Evolutionary conservation across 2,329 filamentous ascomycete genomes (phyloP), one percentile per base, ranked within the genome.

Genomic region (Aspergillus caelatus): DNA sequence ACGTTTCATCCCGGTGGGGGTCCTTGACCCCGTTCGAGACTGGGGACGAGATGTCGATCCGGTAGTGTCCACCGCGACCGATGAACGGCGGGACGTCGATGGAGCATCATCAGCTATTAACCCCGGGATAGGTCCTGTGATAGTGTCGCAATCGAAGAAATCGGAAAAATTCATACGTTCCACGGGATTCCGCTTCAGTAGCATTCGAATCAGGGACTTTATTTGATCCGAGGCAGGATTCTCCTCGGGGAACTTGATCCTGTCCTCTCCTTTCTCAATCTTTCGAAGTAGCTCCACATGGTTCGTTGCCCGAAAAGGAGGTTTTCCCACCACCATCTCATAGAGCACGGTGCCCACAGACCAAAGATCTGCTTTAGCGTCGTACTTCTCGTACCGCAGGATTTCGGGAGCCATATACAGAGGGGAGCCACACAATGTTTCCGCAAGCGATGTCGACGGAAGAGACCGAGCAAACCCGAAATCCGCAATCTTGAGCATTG

Each of bases 361-460:
- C 95, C 95, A 99, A 39, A 99, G 82, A 80, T 99, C 95, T 54
- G 94, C 94, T 78, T 96, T 96, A 67, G 94, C 93, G 80, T 97
- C 94, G 78, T 99, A 99, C 74, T 94, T 94, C 77, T 99, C 94
- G 73, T 98, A 99, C 64, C 94, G 89, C 66, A 99, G 83, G 67
- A 99, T 99, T 80, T 99, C 95, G 4, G 95, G 95, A 0, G 95
- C 95, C 95, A 99, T 99, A 81, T 99, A 99, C 30, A 99, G 83
- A 11, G 95, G 95, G 14, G 95, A 98, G 21, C 95, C 95, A 77
- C 95, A 99, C 0, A 99, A 87, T 0, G 95, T 99, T 77, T 99
- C 95, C 12, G 95, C 95, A 67, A 99, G 85, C 6, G 94, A 94
- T 0, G 94, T 96, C 9, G 92, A 89, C 2, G 95, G 94, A 56